Base-by-base conservation (phyloP, 2,329 filamentous ascomycete genomes). In the Coniochaeta sp. region DNA sequence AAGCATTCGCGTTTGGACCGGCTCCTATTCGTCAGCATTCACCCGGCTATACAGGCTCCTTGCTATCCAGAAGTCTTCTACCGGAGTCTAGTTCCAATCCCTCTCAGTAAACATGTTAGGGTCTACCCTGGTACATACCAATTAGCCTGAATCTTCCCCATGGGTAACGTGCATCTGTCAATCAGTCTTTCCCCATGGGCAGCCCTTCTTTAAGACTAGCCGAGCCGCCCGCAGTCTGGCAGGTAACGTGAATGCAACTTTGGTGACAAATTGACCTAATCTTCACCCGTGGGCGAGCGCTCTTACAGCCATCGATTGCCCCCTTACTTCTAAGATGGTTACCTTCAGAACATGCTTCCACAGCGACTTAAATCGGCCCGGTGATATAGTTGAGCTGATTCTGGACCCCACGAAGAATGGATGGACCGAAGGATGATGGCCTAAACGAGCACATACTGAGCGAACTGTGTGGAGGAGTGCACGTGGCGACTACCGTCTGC, bases 101-200 rank as follows among this genome's bases (percentile, higher is more conserved):
- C 30, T n/a, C 26, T 19, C n/a, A 14, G 12, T 24, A 24, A 24
- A 38, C 30, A 36, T 22, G 34, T 9, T 28, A 36, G 28, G 30
- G n/a, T n/a, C 24, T 32, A 34, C 17, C 54, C 54, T n/a, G 54
- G 54, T 56, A 56, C 34, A 10, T 34, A 26, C 17, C 22, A 34
- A 56, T 56, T 56, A 56, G 54, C 54, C 54, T 56, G 34, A 56
- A 56, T 22, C 47, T 52, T 28, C 47, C 47, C 47, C 47, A 52
- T 52, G 47, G 47, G 47, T 47, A 47, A 47, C 42, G 19, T 47
- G 42, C 42, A 47, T 24, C 42, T 47, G 42, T 47, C 42, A 47
- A 19, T 47, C 42, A 47, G 14, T 24, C 22, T 47, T 47, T 47
- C 47, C 22, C 22, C 22, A 52, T 17, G 26, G 47, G 47, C 22